Base-by-base conservation (phyloP, 768 basidiomycete genomes). In the Amanita subjunquillea region DNA sequence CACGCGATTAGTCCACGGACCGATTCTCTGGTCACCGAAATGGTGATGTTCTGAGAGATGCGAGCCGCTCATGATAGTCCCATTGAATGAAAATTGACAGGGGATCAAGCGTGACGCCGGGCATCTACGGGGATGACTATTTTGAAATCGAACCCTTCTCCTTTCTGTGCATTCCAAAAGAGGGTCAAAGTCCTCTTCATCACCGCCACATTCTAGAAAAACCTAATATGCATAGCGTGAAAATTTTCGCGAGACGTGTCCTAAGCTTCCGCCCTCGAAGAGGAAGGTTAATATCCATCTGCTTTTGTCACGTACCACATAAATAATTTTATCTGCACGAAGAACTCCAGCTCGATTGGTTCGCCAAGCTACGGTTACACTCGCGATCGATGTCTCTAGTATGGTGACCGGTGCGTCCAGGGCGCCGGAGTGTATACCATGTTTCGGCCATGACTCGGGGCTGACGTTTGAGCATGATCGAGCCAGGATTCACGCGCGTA, bases 391-490 rank as follows among this genome's bases (percentile, higher is more conserved):
- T 34, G 34, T 5, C 34, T 9, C 3, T n/a, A 22, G 13, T 39
- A 50, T 9, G 48, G 38, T 23, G 25, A 10, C 25, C 48, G 48
- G 48, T 13, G 25, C 9, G 39, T 36, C 47, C 48, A 40, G 6
- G 48, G 48, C 13, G 22, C 38, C 38, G 38, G 40, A 23, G 48
- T 41, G 17, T 22, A 6, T 13, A 13, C 27, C 50, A 36, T 22
- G n/a, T 42, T 30, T 37, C 13, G 20, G 10, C 30, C 51, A 36
- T 46, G 36, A 36, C n/a, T 56, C 54, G 46, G 34, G 34, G 13
- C 12, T 13, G 34, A 56, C 54, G 37, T 53, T 50, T 8, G 57
- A 57, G 22, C 36, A 48, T 30, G 43, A 48, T 29, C 22, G 12
- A 20, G 17, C 22, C 22, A 36, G 22, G 7, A 38, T 23, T 47